Conservation (phyloP, 2,329 filamentous ascomycete genomes). For the Aspergillus terreus region DNA sequence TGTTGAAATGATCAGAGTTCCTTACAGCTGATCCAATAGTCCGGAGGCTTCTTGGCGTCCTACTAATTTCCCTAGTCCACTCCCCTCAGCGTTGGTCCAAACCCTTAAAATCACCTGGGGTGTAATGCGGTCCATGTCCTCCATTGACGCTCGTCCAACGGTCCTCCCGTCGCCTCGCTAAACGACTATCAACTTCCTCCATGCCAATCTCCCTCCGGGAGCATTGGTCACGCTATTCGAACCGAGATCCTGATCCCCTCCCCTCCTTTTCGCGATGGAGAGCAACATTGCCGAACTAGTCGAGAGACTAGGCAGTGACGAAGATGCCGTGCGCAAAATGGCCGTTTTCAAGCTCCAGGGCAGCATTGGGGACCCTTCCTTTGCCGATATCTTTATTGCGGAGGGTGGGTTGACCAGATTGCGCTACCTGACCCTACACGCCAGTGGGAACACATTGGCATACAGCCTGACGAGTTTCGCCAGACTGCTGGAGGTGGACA, state of each 20-base stretch:
- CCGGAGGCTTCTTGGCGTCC: no score
- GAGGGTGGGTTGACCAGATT: slow-evolving; percentile 80
- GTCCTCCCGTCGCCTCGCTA: no score
- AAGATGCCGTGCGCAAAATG: slow-evolving; percentile 96
- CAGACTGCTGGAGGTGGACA: slow-evolving; percentile 87
- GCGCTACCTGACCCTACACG: slow-evolving; percentile 75
- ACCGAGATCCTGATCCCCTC: background rate
- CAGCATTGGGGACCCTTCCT: slow-evolving; percentile 91
- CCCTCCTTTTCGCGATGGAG: slow-evolving; percentile 42
- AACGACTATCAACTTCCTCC: background rate
- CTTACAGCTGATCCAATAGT: no score
- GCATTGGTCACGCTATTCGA: background rate
- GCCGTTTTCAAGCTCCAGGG: slow-evolving; percentile 97
- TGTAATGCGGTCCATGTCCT: no score
- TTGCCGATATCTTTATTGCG: slow-evolving; percentile 93
- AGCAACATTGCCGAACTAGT: slow-evolving; percentile 56
- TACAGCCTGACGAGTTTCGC: slow-evolving; percentile 90
- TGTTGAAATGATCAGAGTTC: no score
- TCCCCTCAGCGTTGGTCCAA: no score
- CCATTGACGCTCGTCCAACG: no score
- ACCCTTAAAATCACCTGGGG: no score
- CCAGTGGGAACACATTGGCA: slow-evolving; percentile 88
- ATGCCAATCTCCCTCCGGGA: background rate
- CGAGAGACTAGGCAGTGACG: slow-evolving; percentile 56
- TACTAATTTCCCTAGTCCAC: no score